Conservation (phyloP, 768 basidiomycete species). For the Termitomyces sp. region DNA sequence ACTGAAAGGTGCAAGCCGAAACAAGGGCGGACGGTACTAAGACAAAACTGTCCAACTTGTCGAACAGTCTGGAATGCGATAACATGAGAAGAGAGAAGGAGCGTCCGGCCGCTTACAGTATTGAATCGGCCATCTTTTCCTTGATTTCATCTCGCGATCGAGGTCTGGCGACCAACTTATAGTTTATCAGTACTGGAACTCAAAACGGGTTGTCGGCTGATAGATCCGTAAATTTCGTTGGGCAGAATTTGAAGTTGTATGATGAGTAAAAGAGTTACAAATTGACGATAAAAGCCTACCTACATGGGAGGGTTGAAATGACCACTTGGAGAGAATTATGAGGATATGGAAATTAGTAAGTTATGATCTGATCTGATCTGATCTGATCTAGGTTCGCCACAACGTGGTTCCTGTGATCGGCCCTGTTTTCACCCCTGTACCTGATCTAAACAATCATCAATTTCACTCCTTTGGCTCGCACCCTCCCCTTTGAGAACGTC, state of each 20-base stretch:
- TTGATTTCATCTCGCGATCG: not conserved
- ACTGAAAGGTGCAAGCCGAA: not conserved
- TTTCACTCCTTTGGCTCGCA: slow-evolving; percentile 3
- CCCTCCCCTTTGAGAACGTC: slow-evolving; percentile 6
- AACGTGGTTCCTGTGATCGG: slow-evolving; percentile 5
- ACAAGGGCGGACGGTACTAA: slow-evolving; percentile 2
- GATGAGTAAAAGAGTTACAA: not conserved
- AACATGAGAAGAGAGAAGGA: not conserved
- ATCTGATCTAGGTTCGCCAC: slow-evolving; percentile 8
- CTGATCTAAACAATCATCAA: slow-evolving; percentile 6
- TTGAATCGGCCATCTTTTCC: not conserved
- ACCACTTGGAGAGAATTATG: slow-evolving; percentile 1
- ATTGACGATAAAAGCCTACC: not conserved
- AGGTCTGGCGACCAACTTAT: not conserved
- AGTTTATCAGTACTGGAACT: not conserved
- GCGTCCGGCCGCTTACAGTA: not conserved
- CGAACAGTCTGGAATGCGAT: slow-evolving; percentile 3
- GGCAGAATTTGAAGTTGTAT: not conserved
- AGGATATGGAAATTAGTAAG: not conserved
- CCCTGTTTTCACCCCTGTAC: slow-evolving; percentile 12
- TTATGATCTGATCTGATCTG: not conserved
- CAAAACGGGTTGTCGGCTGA: not conserved
- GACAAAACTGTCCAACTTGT: not conserved
- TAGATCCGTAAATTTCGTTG: not conserved
- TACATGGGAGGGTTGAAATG: not conserved